These are phyloP conservation scores for Colletotrichum spaethianum DNA, from an alignment of 2,329 filamentous ascomycete species.

Conservation along the genomic window DNA sequence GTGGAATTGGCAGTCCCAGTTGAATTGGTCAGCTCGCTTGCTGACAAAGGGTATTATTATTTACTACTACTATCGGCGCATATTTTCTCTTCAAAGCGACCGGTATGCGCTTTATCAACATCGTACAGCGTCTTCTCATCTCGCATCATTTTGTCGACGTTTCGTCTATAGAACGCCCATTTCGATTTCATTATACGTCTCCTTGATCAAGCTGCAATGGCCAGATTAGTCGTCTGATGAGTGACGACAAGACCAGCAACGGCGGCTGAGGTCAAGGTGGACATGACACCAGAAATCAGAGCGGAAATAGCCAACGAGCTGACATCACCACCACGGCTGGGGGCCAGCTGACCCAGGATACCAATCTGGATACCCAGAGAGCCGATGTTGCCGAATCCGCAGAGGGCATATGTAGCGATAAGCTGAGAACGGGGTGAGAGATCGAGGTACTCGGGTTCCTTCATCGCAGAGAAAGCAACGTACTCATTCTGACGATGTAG, in stretches of 20 bases:
- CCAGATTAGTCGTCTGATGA: slow-evolving; percentile 51
- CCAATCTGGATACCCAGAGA: slow-evolving; percentile 92
- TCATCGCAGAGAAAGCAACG: slow-evolving; percentile 76
- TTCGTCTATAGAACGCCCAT: too few relatives aligned
- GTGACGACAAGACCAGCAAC: slow-evolving; percentile 84
- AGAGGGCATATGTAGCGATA: slow-evolving; percentile 89
- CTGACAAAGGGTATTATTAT: slow-evolving; percentile 32
- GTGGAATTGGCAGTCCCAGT: neutral
- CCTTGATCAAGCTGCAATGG: neutral
- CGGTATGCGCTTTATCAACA: slow-evolving; percentile 15
- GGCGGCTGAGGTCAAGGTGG: slow-evolving; percentile 83
- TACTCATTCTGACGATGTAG: slow-evolving; percentile 75
- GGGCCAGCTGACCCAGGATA: slow-evolving; percentile 86
- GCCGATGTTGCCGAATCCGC: slow-evolving; percentile 88
- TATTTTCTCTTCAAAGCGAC: slow-evolving; percentile 3
- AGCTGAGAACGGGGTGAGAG: slow-evolving; percentile 80
- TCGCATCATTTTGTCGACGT: neutral
- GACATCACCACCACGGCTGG: slow-evolving; percentile 80
- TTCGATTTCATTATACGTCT: neutral
- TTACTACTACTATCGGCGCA: neutral
- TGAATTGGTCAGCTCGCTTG: slow-evolving; percentile 27
- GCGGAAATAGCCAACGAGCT: slow-evolving; percentile 83
- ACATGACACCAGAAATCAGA: slow-evolving; percentile 82
- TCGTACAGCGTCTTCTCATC: slow-evolving; percentile 25
- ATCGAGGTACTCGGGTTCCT: slow-evolving; percentile 63